phyloP scores from a whole-genome alignment of 1,139 yeast species.

The Pichia sp. region DNA sequence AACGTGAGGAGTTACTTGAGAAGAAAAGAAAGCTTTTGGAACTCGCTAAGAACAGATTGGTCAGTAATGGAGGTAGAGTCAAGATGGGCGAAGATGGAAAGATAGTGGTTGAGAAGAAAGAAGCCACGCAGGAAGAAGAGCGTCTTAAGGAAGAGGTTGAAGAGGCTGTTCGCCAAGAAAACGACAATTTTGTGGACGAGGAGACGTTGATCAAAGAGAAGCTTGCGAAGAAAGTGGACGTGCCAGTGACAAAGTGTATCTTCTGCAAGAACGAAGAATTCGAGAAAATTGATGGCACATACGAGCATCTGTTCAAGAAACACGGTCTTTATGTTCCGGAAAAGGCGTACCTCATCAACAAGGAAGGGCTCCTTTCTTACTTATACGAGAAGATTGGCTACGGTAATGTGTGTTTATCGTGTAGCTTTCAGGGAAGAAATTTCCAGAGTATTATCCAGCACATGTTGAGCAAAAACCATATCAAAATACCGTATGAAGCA shows the following conservation, averaged over 20 bases:
- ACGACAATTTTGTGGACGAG: conserved; percentile 33
- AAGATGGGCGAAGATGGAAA: conserved; percentile 26
- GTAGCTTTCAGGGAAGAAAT: conserved; percentile 77
- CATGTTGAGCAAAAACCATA: conserved; percentile 79
- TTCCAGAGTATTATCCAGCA: conserved; percentile 89
- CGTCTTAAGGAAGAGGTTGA: conserved; percentile 18
- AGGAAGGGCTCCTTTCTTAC: conserved; percentile 66
- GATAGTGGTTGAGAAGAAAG: conserved; percentile 17
- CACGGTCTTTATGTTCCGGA: conserved; percentile 92
- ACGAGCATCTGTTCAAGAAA: conserved; percentile 66
- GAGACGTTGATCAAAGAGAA: conserved; percentile 53
- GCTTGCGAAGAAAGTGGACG: conserved; percentile 56
- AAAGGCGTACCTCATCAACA: conserved; percentile 58
- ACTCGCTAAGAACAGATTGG: conserved; percentile 55
- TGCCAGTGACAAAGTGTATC: conserved; percentile 71
- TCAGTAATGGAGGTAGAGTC: conserved; percentile 35
- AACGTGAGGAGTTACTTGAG: conserved; percentile 59
- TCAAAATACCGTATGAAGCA: conserved; percentile 82
- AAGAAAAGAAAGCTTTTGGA: conserved; percentile 59
- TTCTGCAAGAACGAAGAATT: conserved; percentile 57
- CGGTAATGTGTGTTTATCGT: conserved; percentile 80
- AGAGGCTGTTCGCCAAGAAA: conserved; percentile 20
- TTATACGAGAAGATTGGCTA: conserved; percentile 79
- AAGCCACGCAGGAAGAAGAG: conserved; percentile 18
- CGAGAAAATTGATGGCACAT: conserved; percentile 52